Evolutionary conservation across 306 rosid genomes (phyloP).

Genomic region (Gillenia trifoliata): DNA sequence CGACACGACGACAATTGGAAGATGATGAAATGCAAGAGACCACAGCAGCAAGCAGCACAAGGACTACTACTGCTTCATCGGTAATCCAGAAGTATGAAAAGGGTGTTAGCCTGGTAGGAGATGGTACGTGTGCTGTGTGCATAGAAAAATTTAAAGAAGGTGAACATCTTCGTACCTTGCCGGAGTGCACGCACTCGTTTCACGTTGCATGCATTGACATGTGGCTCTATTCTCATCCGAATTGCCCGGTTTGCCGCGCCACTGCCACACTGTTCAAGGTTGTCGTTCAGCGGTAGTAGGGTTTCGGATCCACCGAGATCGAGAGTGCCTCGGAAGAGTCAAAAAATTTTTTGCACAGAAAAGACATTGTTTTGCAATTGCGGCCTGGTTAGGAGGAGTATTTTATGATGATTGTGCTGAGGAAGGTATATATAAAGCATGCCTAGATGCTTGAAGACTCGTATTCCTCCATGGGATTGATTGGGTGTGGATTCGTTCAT

Average conservation of each 20-base stretch:
- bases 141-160: slow-evolving; percentile 60
- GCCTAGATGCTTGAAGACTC: too few relatives aligned
- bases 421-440: too few relatives aligned
- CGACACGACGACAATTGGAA: too few relatives aligned
- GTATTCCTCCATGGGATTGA: too few relatives aligned
- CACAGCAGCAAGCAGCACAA: neutral
- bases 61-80: neutral
- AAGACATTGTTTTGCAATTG: too few relatives aligned
- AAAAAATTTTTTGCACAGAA: neutral
- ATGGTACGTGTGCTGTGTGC: slow-evolving; percentile 48
- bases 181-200: slow-evolving; percentile 60
- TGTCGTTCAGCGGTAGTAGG: neutral
- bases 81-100: slow-evolving; percentile 11
- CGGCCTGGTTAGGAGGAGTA: too few relatives aligned
- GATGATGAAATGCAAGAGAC: neutral
- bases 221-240: slow-evolving; percentile 59
- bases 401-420: too few relatives aligned
- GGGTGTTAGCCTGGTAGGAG: neutral
- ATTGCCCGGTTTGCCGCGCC: slow-evolving; percentile 64
- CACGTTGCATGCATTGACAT: slow-evolving; percentile 56
- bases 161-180: slow-evolving; percentile 48
- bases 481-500: too few relatives aligned
- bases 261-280: slow-evolving; percentile 14
- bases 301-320: neutral
- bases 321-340: too few relatives aligned